These are phyloP conservation scores for Lentinula sp. DNA, from an alignment of 768 basidiomycete species.

Conservation along the genomic window DNA sequence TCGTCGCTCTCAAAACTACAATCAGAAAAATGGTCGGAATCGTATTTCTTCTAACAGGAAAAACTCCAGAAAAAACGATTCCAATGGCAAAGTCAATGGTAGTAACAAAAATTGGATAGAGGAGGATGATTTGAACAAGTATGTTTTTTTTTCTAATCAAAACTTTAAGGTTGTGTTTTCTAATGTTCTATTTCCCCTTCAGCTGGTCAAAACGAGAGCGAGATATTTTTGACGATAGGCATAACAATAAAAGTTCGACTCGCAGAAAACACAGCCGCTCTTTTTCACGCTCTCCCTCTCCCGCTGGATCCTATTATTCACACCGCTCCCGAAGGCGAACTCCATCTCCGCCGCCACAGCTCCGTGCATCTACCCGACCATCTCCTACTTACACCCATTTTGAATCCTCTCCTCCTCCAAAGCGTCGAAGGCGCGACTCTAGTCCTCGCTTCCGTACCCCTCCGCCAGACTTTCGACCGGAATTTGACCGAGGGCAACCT, in stretches of 20 bases:
- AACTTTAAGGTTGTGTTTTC: slow-evolving; percentile 1
- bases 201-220: slow-evolving; percentile 68
- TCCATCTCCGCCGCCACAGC: slow-evolving; percentile 40
- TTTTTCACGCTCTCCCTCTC: slow-evolving; percentile 55
- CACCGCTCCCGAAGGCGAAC: slow-evolving; percentile 63
- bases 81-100: slow-evolving; percentile 19
- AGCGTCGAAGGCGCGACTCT: slow-evolving; percentile 46
- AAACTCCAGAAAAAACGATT: background rate
- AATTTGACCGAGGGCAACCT: slow-evolving; percentile 30
- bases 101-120: slow-evolving; percentile 37
- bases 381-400: background rate
- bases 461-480: slow-evolving; percentile 18
- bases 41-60: slow-evolving; percentile 10
- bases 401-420: slow-evolving; percentile 43
- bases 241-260: slow-evolving; percentile 29
- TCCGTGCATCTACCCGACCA: background rate
- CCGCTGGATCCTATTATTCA: slow-evolving; percentile 60
- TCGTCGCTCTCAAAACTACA: background rate
- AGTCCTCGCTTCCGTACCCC: slow-evolving; percentile 45
- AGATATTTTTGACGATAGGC: slow-evolving; percentile 19
- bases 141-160: slow-evolving; percentile 17
- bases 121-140: slow-evolving; percentile 79
- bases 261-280: slow-evolving; percentile 43
- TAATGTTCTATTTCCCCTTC: slow-evolving; percentile 9
- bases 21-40: slow-evolving; percentile 28